Conservation (phyloP, 2,329 filamentous ascomycete genomes). For the Aspergillus sp. region DNA sequence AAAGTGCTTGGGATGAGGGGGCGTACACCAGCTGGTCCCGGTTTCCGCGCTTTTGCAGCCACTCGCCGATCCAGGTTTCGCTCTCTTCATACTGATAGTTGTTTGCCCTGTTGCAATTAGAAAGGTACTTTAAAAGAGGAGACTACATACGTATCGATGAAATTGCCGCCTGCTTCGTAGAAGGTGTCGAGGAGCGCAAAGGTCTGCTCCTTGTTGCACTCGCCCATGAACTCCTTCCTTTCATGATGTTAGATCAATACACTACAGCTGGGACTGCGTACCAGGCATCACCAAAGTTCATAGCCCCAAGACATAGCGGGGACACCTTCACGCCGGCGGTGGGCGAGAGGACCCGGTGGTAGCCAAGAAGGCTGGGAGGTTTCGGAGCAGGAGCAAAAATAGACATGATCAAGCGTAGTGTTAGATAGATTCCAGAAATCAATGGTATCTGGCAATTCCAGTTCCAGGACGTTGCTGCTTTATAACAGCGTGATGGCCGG, state of each 20-base stretch:
- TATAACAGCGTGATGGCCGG: too few relatives aligned
- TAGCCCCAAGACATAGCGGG: slow-evolving; percentile 54
- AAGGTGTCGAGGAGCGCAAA: slow-evolving; percentile 54
- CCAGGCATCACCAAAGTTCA: slow-evolving; percentile 58
- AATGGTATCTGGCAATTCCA: too few relatives aligned
- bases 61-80: slow-evolving; percentile 54
- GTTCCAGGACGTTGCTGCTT: too few relatives aligned
- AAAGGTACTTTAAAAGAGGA: too few relatives aligned
- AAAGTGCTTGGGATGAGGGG: too few relatives aligned
- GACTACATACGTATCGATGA: slow-evolving; percentile 49
- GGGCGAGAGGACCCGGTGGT: slow-evolving; percentile 53
- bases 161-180: slow-evolving; percentile 52
- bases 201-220: slow-evolving; percentile 48
- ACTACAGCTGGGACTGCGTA: slow-evolving; percentile 1
- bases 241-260: neutral
- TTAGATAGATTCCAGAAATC: too few relatives aligned
- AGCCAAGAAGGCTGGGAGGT: slow-evolving; percentile 42
- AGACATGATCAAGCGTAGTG: neutral
- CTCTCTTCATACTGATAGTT: slow-evolving; percentile 51
- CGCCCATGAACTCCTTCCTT: slow-evolving; percentile 29
- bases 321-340: slow-evolving; percentile 54
- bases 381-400: slow-evolving; percentile 3
- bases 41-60: slow-evolving; percentile 47
- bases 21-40: slow-evolving; percentile 55
- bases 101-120: slow-evolving; percentile 36